Evolutionary conservation across 106 monocot genomes (phyloP).

Genomic region (Agapanthus africanus): DNA sequence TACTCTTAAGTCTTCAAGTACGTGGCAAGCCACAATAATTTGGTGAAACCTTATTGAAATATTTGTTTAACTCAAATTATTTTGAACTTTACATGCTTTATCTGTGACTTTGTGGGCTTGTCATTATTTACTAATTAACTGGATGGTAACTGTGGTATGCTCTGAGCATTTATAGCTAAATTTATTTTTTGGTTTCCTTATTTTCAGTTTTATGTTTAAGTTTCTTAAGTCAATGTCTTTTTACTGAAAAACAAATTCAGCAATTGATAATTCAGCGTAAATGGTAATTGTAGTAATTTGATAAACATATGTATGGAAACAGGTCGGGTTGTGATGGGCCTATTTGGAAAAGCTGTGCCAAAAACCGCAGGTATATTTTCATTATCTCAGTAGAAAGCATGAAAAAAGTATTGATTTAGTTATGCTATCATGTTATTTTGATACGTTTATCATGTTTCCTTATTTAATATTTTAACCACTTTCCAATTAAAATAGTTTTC

Average conservation of each 20-base stretch:
- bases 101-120: conserved; percentile 1
- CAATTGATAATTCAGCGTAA: not conserved
- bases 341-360: conserved; percentile 91
- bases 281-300: too few species aligned
- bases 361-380: conserved; percentile 78
- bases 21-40: not conserved
- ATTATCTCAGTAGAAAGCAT: not conserved
- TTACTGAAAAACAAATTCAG: not conserved
- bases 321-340: conserved; percentile 85
- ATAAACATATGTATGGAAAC: conserved; percentile 20
- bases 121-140: not conserved
- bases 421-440: not conserved
- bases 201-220: not conserved
- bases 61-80: not conserved
- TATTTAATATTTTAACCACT: not conserved
- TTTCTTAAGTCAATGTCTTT: too few species aligned
- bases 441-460: too few species aligned
- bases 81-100: not conserved
- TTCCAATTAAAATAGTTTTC: not conserved
- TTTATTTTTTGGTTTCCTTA: not conserved
- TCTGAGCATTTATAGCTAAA: not conserved
- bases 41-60: not conserved
- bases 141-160: too few species aligned
- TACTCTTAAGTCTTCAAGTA: not conserved
- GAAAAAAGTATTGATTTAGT: not conserved